Conservation (phyloP, 768 basidiomycete genomes). For the Pholiota molesta region DNA sequence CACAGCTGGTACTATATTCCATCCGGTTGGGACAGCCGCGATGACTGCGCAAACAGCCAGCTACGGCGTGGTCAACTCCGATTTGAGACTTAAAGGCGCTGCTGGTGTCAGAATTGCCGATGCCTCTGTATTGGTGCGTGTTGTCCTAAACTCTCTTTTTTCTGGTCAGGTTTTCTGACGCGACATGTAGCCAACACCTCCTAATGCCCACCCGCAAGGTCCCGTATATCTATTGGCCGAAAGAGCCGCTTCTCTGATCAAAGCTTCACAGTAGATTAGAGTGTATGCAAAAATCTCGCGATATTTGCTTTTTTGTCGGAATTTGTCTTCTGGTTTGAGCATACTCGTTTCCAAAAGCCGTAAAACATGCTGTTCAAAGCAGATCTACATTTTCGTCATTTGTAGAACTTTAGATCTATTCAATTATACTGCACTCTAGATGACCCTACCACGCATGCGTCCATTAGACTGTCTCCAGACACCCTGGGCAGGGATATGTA, state of each 20-base stretch:
- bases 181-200: not conserved
- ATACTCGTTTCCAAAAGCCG: not conserved
- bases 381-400: too few species aligned
- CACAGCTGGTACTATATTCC: constrained; percentile 26
- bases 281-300: not conserved
- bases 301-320: too few species aligned
- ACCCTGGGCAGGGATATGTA: too few species aligned
- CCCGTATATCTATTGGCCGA: not conserved
- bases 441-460: too few species aligned
- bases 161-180: not conserved
- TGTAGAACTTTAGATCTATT: too few species aligned
- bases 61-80: constrained; percentile 34
- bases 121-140: constrained; percentile 37
- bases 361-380: too few species aligned
- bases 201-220: not conserved
- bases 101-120: constrained; percentile 38
- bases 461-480: too few species aligned
- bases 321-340: not conserved
- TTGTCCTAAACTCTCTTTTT: not conserved
- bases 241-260: not conserved
- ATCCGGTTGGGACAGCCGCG: constrained; percentile 32
- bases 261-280: not conserved
- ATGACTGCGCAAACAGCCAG: constrained; percentile 26
- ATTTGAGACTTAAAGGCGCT: constrained; percentile 34
- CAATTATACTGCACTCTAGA: too few species aligned